Conservation (phyloP, 306 rosid species). For the Carpinus fangiana region DNA sequence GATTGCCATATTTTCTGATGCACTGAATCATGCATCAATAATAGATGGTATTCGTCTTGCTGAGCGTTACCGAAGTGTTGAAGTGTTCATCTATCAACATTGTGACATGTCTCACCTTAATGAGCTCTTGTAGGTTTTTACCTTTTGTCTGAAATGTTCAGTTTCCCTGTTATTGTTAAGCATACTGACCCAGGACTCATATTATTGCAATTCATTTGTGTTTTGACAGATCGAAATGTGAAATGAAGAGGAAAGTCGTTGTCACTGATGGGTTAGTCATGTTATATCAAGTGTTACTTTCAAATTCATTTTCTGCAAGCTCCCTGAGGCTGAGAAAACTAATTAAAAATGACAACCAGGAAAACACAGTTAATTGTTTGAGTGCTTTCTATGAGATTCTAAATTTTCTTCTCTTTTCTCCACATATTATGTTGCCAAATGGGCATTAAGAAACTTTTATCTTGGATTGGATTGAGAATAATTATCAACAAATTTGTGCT, state of each 20-base stretch:
- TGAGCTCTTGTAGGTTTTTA: constrained; percentile 66
- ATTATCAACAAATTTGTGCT: background rate
- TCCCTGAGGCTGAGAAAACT: background rate
- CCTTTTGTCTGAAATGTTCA: constrained; percentile 28
- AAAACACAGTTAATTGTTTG: constrained; percentile 16
- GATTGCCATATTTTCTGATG: constrained; percentile 87
- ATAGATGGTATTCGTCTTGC: constrained; percentile 94
- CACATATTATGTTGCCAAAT: background rate
- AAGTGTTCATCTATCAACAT: constrained; percentile 77
- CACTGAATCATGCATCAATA: constrained; percentile 86
- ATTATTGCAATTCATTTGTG: constrained; percentile 22
- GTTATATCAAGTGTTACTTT: constrained; percentile 11
- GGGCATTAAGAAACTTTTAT: background rate
- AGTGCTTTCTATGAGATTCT: constrained; percentile 5
- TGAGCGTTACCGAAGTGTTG: constrained; percentile 64
- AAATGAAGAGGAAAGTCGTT: constrained; percentile 72
- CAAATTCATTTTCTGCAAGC: background rate
- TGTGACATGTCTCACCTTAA: constrained; percentile 92
- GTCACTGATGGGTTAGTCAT: constrained; percentile 82
- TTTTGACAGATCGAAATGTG: constrained; percentile 70
- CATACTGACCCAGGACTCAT: constrained; percentile 14
- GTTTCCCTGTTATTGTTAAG: background rate
- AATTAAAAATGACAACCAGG: constrained; percentile 8
- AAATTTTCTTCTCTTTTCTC: constrained; percentile 4
- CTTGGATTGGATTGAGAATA: background rate